Evolutionary conservation across 768 basidiomycete species (phyloP).

Genomic region (Hygrophoropsis aurantiaca): DNA sequence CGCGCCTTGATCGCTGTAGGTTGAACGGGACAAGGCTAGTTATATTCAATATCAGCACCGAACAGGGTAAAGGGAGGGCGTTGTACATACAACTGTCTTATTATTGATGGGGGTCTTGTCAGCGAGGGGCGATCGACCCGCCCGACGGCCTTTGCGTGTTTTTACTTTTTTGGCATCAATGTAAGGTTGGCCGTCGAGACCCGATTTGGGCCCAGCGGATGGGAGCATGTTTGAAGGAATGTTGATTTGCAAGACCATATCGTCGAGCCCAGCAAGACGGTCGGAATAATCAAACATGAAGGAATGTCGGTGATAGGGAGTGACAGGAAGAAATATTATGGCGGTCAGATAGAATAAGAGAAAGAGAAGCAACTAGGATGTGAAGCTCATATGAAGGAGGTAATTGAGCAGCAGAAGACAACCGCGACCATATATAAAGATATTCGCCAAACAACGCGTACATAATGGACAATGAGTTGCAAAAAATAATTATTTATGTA

Average conservation of each 20-base stretch:
- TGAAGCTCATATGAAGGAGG: not conserved
- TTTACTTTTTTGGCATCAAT: conserved; percentile 20
- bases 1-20: too few species aligned
- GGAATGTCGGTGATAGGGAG: conserved; percentile 10
- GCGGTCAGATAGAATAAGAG: conserved; percentile 1
- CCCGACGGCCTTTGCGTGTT: conserved; percentile 17
- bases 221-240: conserved; percentile 24
- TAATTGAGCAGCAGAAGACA: not conserved
- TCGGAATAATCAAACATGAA: conserved; percentile 37
- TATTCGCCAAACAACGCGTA: conserved; percentile 13
- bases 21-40: too few species aligned
- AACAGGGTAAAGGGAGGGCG: conserved; percentile 1
- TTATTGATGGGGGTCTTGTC: conserved; percentile 30
- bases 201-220: conserved; percentile 24
- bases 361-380: conserved; percentile 4
- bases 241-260: conserved; percentile 36
- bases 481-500: too few species aligned
- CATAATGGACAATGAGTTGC: conserved; percentile 2
- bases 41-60: conserved; percentile 4
- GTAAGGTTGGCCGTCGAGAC: conserved; percentile 15
- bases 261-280: conserved; percentile 45
- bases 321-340: conserved; percentile 3
- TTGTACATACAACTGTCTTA: conserved; percentile 29
- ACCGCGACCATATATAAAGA: conserved; percentile 1
- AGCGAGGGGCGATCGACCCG: conserved; percentile 29